Conservation (phyloP, 495 filamentous ascomycete species). For the Penicillium arizonense region DNA sequence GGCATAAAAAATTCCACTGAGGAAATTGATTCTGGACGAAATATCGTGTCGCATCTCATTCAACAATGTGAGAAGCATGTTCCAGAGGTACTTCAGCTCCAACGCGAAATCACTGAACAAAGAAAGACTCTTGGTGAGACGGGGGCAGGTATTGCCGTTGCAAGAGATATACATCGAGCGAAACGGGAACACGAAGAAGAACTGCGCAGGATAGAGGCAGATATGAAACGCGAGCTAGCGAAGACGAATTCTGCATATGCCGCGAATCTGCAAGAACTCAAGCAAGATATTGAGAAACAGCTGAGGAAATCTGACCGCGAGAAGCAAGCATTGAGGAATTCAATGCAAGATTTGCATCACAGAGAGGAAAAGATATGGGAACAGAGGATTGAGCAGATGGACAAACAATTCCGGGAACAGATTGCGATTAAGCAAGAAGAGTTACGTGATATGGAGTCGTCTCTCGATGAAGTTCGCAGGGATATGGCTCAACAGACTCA, state of each 20-base stretch:
- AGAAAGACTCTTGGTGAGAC: conserved; percentile 8
- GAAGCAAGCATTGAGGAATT: neutral
- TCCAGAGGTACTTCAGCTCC: neutral
- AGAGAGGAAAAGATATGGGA: neutral
- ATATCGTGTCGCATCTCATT: conserved; percentile 6
- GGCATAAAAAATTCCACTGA: neutral
- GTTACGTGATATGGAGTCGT: conserved; percentile 3
- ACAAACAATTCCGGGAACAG: neutral
- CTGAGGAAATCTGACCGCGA: neutral
- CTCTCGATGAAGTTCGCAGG: neutral
- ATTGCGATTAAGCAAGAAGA: neutral
- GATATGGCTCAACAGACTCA: neutral
- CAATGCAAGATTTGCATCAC: neutral
- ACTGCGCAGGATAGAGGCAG: neutral
- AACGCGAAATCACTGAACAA: conserved; percentile 13
- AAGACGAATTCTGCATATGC: neutral
- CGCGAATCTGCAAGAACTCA: neutral
- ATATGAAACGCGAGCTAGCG: neutral
- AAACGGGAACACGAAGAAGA: neutral
- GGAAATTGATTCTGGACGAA: neutral
- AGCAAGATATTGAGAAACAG: neutral
- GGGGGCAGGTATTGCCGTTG: conserved; percentile 5
- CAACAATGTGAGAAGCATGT: neutral
- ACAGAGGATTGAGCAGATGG: neutral
- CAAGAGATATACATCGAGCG: neutral